phyloP scores from a whole-genome alignment of 352 stramenopile species.

The Thalassiosira tumida region DNA sequence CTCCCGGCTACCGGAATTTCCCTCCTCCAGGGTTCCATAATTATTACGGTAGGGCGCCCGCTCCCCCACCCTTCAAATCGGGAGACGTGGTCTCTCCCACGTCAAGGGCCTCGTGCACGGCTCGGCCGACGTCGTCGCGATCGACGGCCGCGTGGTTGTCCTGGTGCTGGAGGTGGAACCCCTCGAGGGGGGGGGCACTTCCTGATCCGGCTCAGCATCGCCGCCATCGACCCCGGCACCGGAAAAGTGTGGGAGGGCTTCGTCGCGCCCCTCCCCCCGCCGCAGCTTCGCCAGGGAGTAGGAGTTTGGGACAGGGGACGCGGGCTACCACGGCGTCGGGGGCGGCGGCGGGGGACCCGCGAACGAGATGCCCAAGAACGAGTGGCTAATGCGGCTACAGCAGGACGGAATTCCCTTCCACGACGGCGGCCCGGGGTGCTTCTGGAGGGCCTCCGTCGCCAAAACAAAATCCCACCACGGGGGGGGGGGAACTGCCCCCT shows the following conservation, averaged over 20 bases:
- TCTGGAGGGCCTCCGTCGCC: slow-evolving; percentile 65
- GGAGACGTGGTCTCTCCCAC: slow-evolving; percentile 77
- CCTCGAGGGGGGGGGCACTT: slow-evolving; percentile 50
- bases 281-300: slow-evolving; percentile 43
- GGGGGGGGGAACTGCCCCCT: slow-evolving; percentile 48
- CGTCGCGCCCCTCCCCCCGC: slow-evolving; percentile 38
- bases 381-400: slow-evolving; percentile 53
- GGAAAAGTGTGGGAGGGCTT: slow-evolving; percentile 69
- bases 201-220: slow-evolving; percentile 85
- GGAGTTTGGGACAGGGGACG: slow-evolving; percentile 41
- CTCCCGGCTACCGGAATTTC: slow-evolving; percentile 20
- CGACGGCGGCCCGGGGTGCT: background rate
- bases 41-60: background rate
- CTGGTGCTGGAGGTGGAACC: slow-evolving; percentile 80
- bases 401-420: slow-evolving; percentile 69
- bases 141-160: slow-evolving; percentile 79
- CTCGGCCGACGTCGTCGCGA: slow-evolving; percentile 76
- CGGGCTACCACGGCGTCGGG: slow-evolving; percentile 53
- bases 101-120: slow-evolving; percentile 81
- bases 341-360: slow-evolving; percentile 15
- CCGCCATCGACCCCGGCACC: slow-evolving; percentile 84
- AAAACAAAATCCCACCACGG: slow-evolving; percentile 63
- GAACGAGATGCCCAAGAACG: slow-evolving; percentile 61
- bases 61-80: slow-evolving; percentile 48
- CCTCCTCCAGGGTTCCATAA: background rate